phyloP scores from a whole-genome alignment of 306 rosid genomes.

The Cucumis cinereus region DNA sequence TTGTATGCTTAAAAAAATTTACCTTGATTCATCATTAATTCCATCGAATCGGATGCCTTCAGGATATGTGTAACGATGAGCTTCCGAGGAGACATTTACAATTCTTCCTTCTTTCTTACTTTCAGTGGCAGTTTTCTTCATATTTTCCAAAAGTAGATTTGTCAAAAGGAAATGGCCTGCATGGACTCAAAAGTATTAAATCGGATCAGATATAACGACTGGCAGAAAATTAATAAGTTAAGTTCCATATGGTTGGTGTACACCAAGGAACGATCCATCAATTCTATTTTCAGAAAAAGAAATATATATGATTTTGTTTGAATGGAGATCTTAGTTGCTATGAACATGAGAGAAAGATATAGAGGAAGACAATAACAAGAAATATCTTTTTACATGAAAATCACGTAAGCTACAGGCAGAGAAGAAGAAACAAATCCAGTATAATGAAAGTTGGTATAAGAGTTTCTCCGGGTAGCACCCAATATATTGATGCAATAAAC shows the following conservation, averaged over 20 bases:
- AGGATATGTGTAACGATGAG: constrained; percentile 43
- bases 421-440: not conserved
- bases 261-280: not conserved
- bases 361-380: not conserved
- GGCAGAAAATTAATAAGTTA: not conserved
- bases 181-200: not conserved
- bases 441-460: not conserved
- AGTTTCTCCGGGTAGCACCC: not conserved
- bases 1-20: not conserved
- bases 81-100: constrained; percentile 58
- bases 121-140: constrained; percentile 58
- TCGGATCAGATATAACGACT: not conserved
- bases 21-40: constrained; percentile 61
- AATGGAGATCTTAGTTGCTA: not conserved
- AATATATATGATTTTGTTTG: not conserved
- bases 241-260: not conserved
- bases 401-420: not conserved
- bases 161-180: constrained; percentile 90
- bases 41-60: constrained; percentile 63
- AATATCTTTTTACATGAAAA: not conserved
- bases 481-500: not conserved
- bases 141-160: constrained; percentile 60
- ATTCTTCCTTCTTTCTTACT: constrained; percentile 70
- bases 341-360: not conserved
- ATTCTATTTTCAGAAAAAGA: not conserved